These are phyloP conservation scores for Phialocephala subalpina DNA, from an alignment of 2,329 filamentous ascomycete genomes.

Conservation along the genomic window DNA sequence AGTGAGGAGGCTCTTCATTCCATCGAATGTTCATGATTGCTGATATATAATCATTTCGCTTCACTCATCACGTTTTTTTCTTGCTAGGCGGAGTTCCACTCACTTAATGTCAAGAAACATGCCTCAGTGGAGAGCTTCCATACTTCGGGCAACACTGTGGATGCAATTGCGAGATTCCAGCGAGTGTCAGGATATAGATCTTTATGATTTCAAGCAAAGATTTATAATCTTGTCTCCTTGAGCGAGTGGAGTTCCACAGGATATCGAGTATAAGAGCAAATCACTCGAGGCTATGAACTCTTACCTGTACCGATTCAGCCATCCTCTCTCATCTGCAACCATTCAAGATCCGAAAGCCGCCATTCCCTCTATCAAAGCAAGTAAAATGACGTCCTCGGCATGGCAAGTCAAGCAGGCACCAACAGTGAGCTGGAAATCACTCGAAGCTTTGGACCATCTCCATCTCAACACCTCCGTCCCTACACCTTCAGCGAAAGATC, in stretches of 20 bases:
- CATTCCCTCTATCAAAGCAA: neutral
- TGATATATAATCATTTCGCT: conserved; percentile 1
- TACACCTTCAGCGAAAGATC: neutral
- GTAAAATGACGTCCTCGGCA: conserved; percentile 3
- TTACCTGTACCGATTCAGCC: no score
- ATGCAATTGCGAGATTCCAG: neutral
- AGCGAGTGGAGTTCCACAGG: no score
- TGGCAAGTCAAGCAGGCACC: conserved; percentile 6
- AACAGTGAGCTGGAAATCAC: conserved; percentile 10
- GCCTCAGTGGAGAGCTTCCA: no score
- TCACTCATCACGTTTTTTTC: neutral
- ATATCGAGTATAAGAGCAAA: neutral
- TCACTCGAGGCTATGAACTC: neutral
- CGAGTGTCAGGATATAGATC: neutral
- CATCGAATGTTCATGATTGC: neutral
- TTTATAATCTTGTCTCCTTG: neutral
- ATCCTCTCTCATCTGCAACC: no score
- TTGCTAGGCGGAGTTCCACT: neutral
- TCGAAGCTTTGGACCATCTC: conserved; percentile 5
- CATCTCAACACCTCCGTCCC: conserved; percentile 8
- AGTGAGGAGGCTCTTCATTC: neutral
- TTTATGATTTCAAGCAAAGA: neutral
- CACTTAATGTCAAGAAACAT: neutral
- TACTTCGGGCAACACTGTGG: neutral
- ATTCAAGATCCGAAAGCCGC: no score